These are phyloP conservation scores for Lasiodiplodia sp. DNA, from an alignment of 2,329 filamentous ascomycete species.

Conservation along the genomic window DNA sequence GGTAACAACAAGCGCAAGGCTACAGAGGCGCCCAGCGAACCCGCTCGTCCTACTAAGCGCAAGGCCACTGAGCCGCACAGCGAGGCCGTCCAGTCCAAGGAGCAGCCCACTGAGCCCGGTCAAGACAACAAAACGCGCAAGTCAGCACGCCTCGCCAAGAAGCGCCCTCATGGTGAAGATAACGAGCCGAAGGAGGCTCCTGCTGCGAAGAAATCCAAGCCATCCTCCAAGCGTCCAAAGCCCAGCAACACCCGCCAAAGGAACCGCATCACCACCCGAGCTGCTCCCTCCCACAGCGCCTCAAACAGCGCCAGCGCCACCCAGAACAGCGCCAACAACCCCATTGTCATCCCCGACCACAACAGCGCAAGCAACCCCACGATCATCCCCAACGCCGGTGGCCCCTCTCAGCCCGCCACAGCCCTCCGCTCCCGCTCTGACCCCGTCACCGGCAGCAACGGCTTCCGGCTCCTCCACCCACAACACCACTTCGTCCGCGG, in stretches of 20 bases:
- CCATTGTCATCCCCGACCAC: background rate
- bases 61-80: background rate
- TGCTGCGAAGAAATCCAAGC: no score
- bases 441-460: constrained; percentile 8
- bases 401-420: background rate
- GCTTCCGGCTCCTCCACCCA: constrained; percentile 18
- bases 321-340: background rate
- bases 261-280: background rate
- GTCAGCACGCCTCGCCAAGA: background rate
- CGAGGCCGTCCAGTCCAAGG: background rate
- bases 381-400: no score
- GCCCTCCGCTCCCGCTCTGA: background rate
- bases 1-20: background rate
- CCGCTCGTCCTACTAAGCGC: background rate
- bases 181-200: no score
- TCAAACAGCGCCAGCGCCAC: background rate
- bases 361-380: background rate
- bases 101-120: background rate
- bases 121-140: background rate
- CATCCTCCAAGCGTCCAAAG: no score
- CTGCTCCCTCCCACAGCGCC: no score
- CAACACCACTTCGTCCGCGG: constrained; percentile 8
- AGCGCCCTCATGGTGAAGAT: no score
- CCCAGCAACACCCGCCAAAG: no score
- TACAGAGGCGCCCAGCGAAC: background rate